Conservation (phyloP, 371 early-diverging fungal species). For the Actinomucor elegans region DNA sequence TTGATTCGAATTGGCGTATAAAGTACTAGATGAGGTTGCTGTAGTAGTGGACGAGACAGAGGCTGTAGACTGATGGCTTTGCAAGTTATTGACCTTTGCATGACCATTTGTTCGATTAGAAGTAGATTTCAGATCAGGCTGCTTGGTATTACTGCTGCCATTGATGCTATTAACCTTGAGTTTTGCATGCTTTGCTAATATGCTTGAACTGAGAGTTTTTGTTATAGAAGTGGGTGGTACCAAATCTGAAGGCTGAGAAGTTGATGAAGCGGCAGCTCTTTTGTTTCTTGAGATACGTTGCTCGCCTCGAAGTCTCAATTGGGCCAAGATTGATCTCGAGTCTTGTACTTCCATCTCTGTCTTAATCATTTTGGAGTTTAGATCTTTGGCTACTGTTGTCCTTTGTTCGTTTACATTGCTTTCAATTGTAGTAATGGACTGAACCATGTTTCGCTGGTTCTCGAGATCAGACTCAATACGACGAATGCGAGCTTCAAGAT, state of each 20-base stretch:
- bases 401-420: not conserved
- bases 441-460: constrained; percentile 26
- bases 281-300: constrained; percentile 39
- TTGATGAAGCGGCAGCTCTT: constrained; percentile 24
- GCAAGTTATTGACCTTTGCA: no score
- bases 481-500: constrained; percentile 34
- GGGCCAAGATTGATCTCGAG: constrained; percentile 45
- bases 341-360: constrained; percentile 48
- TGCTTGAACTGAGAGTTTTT: not conserved
- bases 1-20: no score
- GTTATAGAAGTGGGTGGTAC: constrained; percentile 1
- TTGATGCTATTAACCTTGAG: no score
- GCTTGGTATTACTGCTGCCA: no score
- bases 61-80: not conserved
- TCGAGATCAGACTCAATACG: constrained; percentile 39
- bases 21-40: no score
- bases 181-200: not conserved
- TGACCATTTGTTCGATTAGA: constrained; percentile 1
- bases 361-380: constrained; percentile 25
- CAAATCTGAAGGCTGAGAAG: constrained; percentile 3
- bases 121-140: not conserved
- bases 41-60: not conserved
- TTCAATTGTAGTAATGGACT: constrained; percentile 14
- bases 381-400: not conserved
- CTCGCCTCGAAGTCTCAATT: constrained; percentile 43